Percentiles rank a stretch among this genome's conserved stretches.
These are phyloP conservation scores for Heimioporus retisporus DNA, from an alignment of 1,284 basidiomycete species.

Conservation along the genomic window DNA sequence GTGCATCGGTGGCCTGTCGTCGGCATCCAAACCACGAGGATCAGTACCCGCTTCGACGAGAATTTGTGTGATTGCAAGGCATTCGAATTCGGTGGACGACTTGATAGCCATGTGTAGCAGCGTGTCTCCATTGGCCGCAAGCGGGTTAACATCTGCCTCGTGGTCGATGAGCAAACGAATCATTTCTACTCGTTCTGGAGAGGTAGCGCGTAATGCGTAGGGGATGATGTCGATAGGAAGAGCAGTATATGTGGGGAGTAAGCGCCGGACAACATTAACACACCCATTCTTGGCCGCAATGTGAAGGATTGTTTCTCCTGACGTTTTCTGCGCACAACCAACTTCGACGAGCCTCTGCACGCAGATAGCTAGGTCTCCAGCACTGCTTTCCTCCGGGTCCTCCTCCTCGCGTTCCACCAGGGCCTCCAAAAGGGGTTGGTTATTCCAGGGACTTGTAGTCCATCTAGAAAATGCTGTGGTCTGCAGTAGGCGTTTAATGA, in stretches of 20 bases:
- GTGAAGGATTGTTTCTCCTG: background rate
- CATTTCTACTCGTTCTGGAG: background rate
- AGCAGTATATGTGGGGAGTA: background rate
- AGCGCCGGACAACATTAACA: background rate
- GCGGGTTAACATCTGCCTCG: background rate
- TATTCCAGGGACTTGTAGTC: conserved; percentile 9
- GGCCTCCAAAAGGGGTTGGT: conserved; percentile 5
- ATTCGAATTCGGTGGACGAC: background rate
- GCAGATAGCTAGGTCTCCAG: background rate
- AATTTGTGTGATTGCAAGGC: background rate
- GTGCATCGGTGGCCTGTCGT: background rate
- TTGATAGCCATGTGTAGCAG: background rate
- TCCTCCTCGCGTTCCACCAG: conserved; percentile 12
- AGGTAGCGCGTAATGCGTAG: background rate
- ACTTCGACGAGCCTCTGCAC: background rate
- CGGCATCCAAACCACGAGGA: background rate
- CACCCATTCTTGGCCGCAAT: background rate
- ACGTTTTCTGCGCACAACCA: background rate
- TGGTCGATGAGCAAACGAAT: background rate
- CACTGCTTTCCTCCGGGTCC: background rate
- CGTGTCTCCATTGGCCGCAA: background rate
- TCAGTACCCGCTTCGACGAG: background rate
- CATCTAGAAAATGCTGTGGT: conserved; percentile 7
- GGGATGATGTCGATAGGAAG: background rate
- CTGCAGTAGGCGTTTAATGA: conserved; percentile 9